phyloP scores from a whole-genome alignment of 257 asterid genomes.

The Linderniella brevidens region DNA sequence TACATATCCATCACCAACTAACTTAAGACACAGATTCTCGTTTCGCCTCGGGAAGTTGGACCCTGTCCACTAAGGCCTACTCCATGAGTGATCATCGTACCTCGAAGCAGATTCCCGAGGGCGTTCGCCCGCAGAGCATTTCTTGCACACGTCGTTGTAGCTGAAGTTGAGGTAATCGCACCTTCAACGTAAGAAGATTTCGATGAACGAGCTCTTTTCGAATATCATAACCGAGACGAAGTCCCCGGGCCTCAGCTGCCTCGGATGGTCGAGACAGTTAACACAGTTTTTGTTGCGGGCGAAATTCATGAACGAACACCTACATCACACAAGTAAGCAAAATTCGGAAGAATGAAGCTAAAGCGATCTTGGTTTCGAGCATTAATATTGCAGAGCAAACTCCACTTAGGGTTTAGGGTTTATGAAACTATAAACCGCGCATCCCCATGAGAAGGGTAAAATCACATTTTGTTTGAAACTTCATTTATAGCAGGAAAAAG shows the following conservation, averaged over 20 bases:
- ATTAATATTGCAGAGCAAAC: neutral
- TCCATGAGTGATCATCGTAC: conserved; percentile 26
- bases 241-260: conserved; percentile 57
- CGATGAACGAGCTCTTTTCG: neutral
- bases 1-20: too few species aligned
- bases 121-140: conserved; percentile 29
- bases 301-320: conserved; percentile 74
- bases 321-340: conserved; percentile 10
- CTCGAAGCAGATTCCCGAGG: conserved; percentile 16
- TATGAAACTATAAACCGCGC: neutral
- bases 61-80: conserved; percentile 44
- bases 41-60: too few species aligned
- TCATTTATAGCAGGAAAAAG: too few species aligned
- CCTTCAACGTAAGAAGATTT: conserved; percentile 19
- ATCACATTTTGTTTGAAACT: too few species aligned
- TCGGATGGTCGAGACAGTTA: conserved; percentile 36
- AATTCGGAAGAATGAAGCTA: neutral
- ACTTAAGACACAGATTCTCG: too few species aligned
- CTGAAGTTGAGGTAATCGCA: conserved; percentile 57
- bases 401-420: neutral
- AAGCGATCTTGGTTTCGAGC: too few species aligned
- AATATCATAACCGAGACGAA: conserved; percentile 12
- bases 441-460: too few species aligned
- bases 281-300: conserved; percentile 52
- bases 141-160: conserved; percentile 48